Evolutionary conservation across 805 yeast genomes (phyloP), one percentile per base, ranked within the genome.

Genomic region (Wickerhamiella sorbophila): DNA sequence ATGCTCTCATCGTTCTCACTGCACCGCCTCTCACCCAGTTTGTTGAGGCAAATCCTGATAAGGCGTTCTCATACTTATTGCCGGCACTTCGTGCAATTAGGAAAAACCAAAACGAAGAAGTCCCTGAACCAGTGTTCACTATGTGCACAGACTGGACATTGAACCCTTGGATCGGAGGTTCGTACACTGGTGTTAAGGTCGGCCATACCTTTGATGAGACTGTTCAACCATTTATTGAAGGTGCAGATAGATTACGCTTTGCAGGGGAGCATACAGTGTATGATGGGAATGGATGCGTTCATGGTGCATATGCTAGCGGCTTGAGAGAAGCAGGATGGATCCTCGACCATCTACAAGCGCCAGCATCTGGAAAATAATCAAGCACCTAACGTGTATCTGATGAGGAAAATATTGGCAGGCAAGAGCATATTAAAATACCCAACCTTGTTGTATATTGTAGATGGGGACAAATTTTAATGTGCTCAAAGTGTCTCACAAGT

Each of bases 251-350:
- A 6, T 61, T 86, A 2, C 65, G 94, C 34, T 86, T 86, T 65
- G 95, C 95, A 0, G 95, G 95, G 5, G 95, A 86, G 55, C 95
- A 86, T 57, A 80, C 95, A 0, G 74, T 76, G 18, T 61, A 74
- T 50, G 94, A 84, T 49, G 95, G 94, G 5, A 80, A 85, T 14
- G 95, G 95, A 0, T 86, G 94, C 51, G 91, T 80, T 4, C 93
- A 86, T 56, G 95, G 94, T 0, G 95, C 95, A 0, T 84, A 83
- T 74, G 64, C 66, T 46, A 79, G 88, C 52, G 95, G 88, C 1
- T 54, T 52, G 38, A 63, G 88, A 47, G 77, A 73, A 49, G 77
- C 76, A 0, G 51, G 51, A 3, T 60, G 55, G 40, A 60, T 71
- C 8, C 33, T 61, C 12, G 44, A 44, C 14, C 37, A 41, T 21